Percentiles rank a stretch among this genome's conserved stretches.
These are phyloP conservation scores for Moesziomyces parantarcticus DNA, from an alignment of 1,284 basidiomycete species.

Conservation along the genomic window DNA sequence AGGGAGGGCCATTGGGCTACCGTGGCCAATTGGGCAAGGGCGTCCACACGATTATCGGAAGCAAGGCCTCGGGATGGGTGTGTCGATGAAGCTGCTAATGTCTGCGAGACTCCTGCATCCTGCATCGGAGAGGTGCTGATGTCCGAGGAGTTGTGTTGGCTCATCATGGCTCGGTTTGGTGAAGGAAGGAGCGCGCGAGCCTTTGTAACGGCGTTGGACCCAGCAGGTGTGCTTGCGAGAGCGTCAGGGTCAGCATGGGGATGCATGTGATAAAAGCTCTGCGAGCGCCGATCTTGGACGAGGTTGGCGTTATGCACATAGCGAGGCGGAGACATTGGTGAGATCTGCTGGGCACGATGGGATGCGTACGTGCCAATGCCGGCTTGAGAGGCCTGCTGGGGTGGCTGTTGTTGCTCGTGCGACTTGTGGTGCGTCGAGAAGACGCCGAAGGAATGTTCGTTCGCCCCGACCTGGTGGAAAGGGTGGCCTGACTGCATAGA, in stretches of 20 bases:
- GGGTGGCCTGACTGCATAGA: background rate
- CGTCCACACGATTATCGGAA: conserved; percentile 11
- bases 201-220: conserved; percentile 1
- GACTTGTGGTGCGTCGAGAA: conserved; percentile 1
- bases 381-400: background rate
- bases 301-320: background rate
- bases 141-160: conserved; percentile 13
- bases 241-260: background rate
- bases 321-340: conserved; percentile 6
- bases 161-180: background rate
- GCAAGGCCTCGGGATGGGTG: background rate
- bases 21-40: conserved; percentile 29
- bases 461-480: background rate
- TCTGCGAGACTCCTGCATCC: conserved; percentile 1
- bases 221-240: background rate
- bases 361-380: background rate
- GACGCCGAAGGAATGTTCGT: background rate
- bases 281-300: conserved; percentile 13
- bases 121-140: conserved; percentile 13
- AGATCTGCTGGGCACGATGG: conserved; percentile 8
- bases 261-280: conserved; percentile 4
- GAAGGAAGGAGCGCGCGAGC: too few relatives aligned
- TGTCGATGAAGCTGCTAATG: background rate
- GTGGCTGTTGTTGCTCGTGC: conserved; percentile 1
- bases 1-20: conserved; percentile 39